Evolutionary conservation across 352 stramenopile genomes (phyloP).

Genomic region (Phytophthora megakarya): DNA sequence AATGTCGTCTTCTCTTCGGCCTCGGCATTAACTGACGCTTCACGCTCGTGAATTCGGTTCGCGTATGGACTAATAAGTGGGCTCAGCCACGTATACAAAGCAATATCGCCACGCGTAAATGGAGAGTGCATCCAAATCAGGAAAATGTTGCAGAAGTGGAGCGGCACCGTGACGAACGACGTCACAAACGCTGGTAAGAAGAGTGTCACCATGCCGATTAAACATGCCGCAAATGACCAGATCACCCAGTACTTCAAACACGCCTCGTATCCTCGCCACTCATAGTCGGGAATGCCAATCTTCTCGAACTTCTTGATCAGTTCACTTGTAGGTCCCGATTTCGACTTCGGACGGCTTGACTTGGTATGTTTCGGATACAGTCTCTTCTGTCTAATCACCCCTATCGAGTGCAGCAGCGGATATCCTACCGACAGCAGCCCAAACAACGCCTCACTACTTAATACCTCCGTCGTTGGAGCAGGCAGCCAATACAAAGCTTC

Average conservation of each 20-base stretch:
- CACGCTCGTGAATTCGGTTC: constrained; percentile 59
- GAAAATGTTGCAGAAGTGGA: constrained; percentile 70
- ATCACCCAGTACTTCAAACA: constrained; percentile 88
- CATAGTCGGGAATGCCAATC: constrained; percentile 44
- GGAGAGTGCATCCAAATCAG: constrained; percentile 85
- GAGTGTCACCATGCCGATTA: constrained; percentile 58
- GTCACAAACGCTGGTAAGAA: constrained; percentile 71
- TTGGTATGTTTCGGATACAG: constrained; percentile 46
- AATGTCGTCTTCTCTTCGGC: constrained; percentile 62
- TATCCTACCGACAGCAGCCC: constrained; percentile 66
- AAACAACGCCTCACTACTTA: constrained; percentile 62
- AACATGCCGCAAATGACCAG: constrained; percentile 63
- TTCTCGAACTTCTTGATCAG: constrained; percentile 42
- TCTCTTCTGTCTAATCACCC: constrained; percentile 60
- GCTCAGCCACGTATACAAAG: constrained; percentile 71
- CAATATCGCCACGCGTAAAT: constrained; percentile 70
- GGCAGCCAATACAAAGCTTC: constrained; percentile 63
- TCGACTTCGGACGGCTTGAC: constrained; percentile 10
- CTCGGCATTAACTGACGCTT: constrained; percentile 20
- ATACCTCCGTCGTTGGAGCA: constrained; percentile 47
- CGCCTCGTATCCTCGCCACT: constrained; percentile 75
- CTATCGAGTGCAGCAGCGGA: constrained; percentile 68
- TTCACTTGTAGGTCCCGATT: constrained; percentile 18
- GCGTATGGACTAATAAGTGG: constrained; percentile 77
- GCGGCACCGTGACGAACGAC: constrained; percentile 53